phyloP scores from a whole-genome alignment of 371 early-diverging fungal species.

The Mycotypha africana region DNA sequence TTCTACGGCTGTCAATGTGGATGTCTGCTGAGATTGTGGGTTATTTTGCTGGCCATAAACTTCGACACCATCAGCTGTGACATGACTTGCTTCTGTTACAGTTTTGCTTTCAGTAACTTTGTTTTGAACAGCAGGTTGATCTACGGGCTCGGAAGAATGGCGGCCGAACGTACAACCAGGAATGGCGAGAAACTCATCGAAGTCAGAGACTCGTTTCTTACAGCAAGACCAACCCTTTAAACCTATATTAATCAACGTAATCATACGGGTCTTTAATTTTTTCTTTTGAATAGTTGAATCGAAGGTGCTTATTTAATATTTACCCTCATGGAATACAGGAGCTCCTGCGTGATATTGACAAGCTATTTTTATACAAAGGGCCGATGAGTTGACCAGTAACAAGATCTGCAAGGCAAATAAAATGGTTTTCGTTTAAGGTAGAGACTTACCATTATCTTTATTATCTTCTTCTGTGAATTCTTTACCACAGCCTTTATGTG shows the following conservation, averaged over 20 bases:
- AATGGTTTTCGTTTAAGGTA: too few relatives aligned
- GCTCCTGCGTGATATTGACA: slow-evolving; percentile 78
- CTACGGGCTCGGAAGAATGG: slow-evolving; percentile 54
- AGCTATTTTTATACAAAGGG: too few relatives aligned
- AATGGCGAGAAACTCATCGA: slow-evolving; percentile 89
- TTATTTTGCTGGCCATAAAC: slow-evolving; percentile 31
- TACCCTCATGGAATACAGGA: slow-evolving; percentile 90
- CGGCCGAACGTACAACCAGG: slow-evolving; percentile 68
- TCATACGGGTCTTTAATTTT: too few relatives aligned
- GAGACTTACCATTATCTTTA: slow-evolving; percentile 47
- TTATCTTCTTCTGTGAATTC: slow-evolving; percentile 66
- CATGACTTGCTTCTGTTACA: slow-evolving; percentile 12
- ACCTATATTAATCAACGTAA: slow-evolving; percentile 26
- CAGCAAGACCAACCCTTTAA: slow-evolving; percentile 95
- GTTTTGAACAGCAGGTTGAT: slow-evolving; percentile 16
- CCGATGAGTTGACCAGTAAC: too few relatives aligned
- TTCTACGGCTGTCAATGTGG: slow-evolving; percentile 14
- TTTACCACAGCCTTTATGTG: slow-evolving; percentile 81
- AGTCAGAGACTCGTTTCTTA: slow-evolving; percentile 81
- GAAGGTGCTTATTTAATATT: background rate
- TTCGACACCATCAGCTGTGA: slow-evolving; percentile 36
- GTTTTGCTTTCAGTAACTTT: slow-evolving; percentile 5
- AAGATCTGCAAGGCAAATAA: too few relatives aligned
- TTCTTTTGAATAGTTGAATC: too few relatives aligned
- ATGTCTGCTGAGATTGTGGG: slow-evolving; percentile 2